phyloP scores from a whole-genome alignment of 352 stramenopile genomes.

The Pythium rishiriense region DNA sequence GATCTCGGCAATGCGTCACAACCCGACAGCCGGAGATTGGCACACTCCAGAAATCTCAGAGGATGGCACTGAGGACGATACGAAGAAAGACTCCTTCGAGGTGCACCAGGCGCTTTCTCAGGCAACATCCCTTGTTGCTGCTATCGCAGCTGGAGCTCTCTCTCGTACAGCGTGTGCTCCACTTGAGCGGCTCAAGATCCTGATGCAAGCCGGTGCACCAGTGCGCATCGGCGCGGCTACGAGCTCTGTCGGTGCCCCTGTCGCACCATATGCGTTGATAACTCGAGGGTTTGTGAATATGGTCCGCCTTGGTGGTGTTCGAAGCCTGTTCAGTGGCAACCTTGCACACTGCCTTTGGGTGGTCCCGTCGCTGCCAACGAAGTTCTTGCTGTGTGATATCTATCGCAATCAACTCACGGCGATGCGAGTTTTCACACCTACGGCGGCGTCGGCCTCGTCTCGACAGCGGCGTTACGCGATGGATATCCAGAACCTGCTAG shows the following conservation, averaged over 20 bases:
- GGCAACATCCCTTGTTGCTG: conserved; percentile 53
- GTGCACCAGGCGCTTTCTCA: conserved; percentile 35
- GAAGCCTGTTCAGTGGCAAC: conserved; percentile 80
- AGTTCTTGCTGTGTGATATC: conserved; percentile 74
- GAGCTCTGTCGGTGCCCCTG: background rate
- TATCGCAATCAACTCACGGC: conserved; percentile 55
- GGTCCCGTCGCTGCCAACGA: conserved; percentile 77
- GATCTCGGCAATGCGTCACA: conserved; percentile 74
- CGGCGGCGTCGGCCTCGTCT: background rate
- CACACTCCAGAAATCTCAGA: conserved; percentile 30
- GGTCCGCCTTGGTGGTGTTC: conserved; percentile 54
- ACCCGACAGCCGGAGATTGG: conserved; percentile 64
- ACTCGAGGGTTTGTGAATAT: conserved; percentile 65
- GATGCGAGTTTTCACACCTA: conserved; percentile 16
- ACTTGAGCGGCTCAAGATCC: conserved; percentile 80
- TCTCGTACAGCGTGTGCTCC: conserved; percentile 68
- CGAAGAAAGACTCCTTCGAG: conserved; percentile 27
- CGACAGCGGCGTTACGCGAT: conserved; percentile 23
- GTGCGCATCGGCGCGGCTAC: background rate
- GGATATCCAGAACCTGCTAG: conserved; percentile 59
- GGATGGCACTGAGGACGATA: conserved; percentile 18
- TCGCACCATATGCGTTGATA: conserved; percentile 47
- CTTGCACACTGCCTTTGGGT: conserved; percentile 80
- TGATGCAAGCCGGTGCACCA: conserved; percentile 63
- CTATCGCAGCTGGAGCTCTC: conserved; percentile 63